Evolutionary conservation across 2,329 filamentous ascomycete genomes (phyloP), one percentile per base, ranked within the genome.

Genomic region (Corinectria fuckeliana): DNA sequence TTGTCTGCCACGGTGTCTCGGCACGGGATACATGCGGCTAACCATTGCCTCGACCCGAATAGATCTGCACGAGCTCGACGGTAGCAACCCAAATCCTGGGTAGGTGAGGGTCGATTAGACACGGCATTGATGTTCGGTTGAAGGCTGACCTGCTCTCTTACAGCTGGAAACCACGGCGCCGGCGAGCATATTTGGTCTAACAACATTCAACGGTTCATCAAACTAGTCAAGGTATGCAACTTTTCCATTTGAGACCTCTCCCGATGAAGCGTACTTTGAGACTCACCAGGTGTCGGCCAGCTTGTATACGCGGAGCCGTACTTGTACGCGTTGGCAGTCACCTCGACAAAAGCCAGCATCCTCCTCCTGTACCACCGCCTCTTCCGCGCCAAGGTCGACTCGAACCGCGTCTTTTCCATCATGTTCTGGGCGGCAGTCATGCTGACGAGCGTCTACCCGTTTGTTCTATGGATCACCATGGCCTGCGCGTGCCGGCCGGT

Each of bases 381-480:
- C 32, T 61, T 61, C 30, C 42, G 42, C 8, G 53, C 58, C 42
- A 61, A 58, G 25, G 41, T 41, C 25, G 53, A 60, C 9, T 36
- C 49, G n/a, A 52, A 57, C 48, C 48, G 42, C 30, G 14, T 51
- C 1, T 60, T 51, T 18, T 38, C 47, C 18, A 41, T 32, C 21
- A 42, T 52, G 41, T 57, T 49, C 50, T 52, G 53, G 48, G 11
- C 14, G 3, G 58, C 48, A 2, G 30, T 36, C n/a, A 41, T 41
- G 16, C 30, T 60, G 4, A 53, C 58, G 7, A 18, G 5, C 3
- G 20, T 50, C 14, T 60, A 60, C 23, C 58, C 56, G 7, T 34
- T 63, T 14, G 50, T 60, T 21, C 48, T 63, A 5, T 58, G 57
- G 53, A 58, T 63, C 21, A 61, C 61, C 25, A 61, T 63, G 57